phyloP scores from a whole-genome alignment of 2,329 filamentous ascomycete genomes.

The Arthrobotrys conoides region DNA sequence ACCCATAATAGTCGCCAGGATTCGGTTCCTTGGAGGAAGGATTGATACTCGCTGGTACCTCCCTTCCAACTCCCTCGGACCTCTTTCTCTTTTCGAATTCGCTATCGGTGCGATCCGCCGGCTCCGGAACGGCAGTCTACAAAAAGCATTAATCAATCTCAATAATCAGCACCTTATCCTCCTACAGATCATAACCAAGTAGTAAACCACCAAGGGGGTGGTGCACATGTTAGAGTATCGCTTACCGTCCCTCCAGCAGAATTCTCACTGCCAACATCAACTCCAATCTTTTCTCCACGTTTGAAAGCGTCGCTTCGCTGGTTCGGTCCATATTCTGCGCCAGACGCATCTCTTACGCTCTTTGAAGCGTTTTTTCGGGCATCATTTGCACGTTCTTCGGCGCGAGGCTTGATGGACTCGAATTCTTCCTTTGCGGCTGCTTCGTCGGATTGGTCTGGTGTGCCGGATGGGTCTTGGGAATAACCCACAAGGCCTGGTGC shows the following conservation, averaged over 20 bases:
- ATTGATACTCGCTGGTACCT: constrained; percentile 28
- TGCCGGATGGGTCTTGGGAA: constrained; percentile 25
- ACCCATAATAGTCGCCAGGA: constrained; percentile 28
- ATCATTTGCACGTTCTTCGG: constrained; percentile 20
- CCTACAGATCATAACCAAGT: too few relatives aligned
- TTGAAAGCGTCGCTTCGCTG: constrained; percentile 28
- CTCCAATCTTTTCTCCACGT: neutral
- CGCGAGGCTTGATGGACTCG: constrained; percentile 28
- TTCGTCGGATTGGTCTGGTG: constrained; percentile 19
- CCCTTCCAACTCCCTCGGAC: constrained; percentile 4
- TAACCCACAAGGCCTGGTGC: constrained; percentile 25
- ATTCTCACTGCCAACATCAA: constrained; percentile 21
- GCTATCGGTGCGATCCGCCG: neutral
- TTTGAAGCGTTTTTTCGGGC: constrained; percentile 19
- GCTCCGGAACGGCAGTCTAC: constrained; percentile 20
- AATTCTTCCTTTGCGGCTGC: constrained; percentile 21
- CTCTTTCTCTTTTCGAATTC: constrained; percentile 7
- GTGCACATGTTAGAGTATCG: too few relatives aligned
- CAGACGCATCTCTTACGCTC: constrained; percentile 9
- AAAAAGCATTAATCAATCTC: neutral
- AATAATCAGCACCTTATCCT: neutral
- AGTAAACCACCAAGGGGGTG: neutral
- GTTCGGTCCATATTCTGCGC: constrained; percentile 31
- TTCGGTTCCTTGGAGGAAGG: constrained; percentile 24
- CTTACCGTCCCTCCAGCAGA: constrained; percentile 10